Base-by-base conservation (phyloP, 202 grass and related monocot genomes). In the Tripidium arundinaceum region DNA sequence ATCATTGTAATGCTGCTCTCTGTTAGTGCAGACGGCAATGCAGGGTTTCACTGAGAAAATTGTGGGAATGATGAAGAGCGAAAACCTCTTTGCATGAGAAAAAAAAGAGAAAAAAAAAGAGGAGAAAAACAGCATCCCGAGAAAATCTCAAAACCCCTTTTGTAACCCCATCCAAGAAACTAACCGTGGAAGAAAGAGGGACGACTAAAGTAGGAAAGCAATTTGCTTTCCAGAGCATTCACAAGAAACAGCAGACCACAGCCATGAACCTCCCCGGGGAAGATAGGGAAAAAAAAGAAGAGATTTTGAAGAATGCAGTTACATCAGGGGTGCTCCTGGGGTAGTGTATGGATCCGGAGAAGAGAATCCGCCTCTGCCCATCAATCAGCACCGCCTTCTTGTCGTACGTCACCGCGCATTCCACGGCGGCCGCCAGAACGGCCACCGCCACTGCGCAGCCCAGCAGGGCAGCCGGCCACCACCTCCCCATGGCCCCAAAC, bases 291-390 rank as follows among this genome's bases (percentile, higher is more conserved):
- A 16, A 1, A 45, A 0, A 18, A 18, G n/a, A 34, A 34, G 31
- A 61, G 31, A 45, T 43, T 54, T 13, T 27, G 43, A 72, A 76
- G 78, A 76, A 86, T 72, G 85, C 79, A 45, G 78, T 83, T 93
- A 93, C 96, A 68, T 99, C 96, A 40, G 92, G 92, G 37, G 96
- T 99, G 90, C 96, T 99, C 77, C 96, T 91, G 46, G 96, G 92
- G 88, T 99, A 99, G 69, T 99, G 96, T 63, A 99, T 90, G 89
- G 96, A 99, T 89, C 96, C 96, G 75, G 96, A 99, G 88, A 99
- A 87, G 61, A 99, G 96, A 52, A 99, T 93, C 87, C 78, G 71
- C 76, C 96, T 83, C 87, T 96, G 80, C 5, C 96, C 92, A 73
- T 93, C 72, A 62, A 99, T 93, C 50, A 99, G 10, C 75, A 99